Evolutionary conservation across 2,329 filamentous ascomycete genomes (phyloP), one percentile per base, ranked within the genome.

Genomic region (Ophiocordyceps polyrhachis-furcata): DNA sequence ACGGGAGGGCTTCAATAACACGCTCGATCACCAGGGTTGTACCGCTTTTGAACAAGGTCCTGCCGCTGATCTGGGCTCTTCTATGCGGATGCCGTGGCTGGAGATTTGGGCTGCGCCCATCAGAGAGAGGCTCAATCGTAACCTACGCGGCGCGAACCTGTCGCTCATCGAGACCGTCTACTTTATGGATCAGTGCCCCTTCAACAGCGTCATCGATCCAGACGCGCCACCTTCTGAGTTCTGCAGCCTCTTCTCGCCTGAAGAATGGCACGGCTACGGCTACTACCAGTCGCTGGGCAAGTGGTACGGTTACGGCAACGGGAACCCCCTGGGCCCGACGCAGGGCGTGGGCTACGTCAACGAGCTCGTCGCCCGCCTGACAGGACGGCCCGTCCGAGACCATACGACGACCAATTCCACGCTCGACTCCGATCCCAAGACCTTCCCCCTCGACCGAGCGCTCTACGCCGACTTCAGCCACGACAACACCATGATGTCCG

Each of bases 381-480:
- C 83, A 0, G 65, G 69, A 29, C 60, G 65, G 15, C 71, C 81
- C 0, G 84, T 94, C 1, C 53, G 68, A 0, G 86, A 93, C 57
- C 62, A 74, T 47, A 93, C 86, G 0, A 77, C 69, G 45, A 85
- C 80, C 6, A 94, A 95, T 60, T 67, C 64, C 32, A 93, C 87
- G 0, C 70, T 94, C 0, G 83, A 93, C 57, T 64, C 64, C 5
- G 68, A 76, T 47, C 63, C 71, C 1, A 56, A 61, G 7, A 88
- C 83, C 0, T 95, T 94, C 55, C 87, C 88, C 0, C 64, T 93
- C 0, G 69, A 72, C 49, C 62, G 66, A 40, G 64, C 63, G 12
- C 63, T 94, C 1, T 95, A 93, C 55, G 87, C 85, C 0, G 88
- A 95, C 61, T 94, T 95, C 57, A 84, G 79, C 49, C 88, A 95